Percentiles rank a stretch among this genome's conserved stretches.
phyloP scores from a whole-genome alignment of 1,139 yeast species.

The Kodamaea suecica region DNA sequence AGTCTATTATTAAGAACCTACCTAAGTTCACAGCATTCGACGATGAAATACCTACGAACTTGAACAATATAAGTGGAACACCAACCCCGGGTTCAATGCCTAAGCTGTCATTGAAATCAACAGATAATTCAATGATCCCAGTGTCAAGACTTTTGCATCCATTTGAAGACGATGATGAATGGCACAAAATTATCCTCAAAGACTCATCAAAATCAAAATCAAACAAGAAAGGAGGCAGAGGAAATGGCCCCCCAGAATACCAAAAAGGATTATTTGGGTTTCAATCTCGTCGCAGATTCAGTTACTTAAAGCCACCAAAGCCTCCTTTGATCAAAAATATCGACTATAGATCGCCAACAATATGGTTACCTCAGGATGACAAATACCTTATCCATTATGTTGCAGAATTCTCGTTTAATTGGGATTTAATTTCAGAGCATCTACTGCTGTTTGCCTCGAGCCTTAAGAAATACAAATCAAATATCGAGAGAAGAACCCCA shows the following conservation, averaged over 20 bases:
- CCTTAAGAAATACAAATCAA: conserved; percentile 66
- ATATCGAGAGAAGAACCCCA: conserved; percentile 91
- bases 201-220: conserved; percentile 29
- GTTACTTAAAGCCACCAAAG: conserved; percentile 72
- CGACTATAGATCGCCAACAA: conserved; percentile 82
- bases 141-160: conserved; percentile 65
- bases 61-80: conserved; percentile 1
- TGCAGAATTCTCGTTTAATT: conserved; percentile 84
- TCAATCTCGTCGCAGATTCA: conserved; percentile 58
- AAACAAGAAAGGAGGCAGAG: conserved; percentile 10
- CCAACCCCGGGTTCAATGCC: conserved; percentile 3
- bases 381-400: conserved; percentile 74
- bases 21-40: conserved; percentile 55
- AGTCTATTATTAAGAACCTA: conserved; percentile 50
- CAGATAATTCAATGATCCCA: conserved; percentile 38
- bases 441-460: conserved; percentile 59
- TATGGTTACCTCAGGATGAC: conserved; percentile 96
- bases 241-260: conserved; percentile 35
- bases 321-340: conserved; percentile 82
- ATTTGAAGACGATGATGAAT: conserved; percentile 58
- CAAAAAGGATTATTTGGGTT: conserved; percentile 61
- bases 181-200: conserved; percentile 59
- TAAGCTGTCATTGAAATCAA: conserved; percentile 16
- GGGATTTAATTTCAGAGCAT: conserved; percentile 88
- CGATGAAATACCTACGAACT: conserved; percentile 18